phyloP scores from a whole-genome alignment of 495 filamentous ascomycete genomes.

The Podospora didyma region DNA sequence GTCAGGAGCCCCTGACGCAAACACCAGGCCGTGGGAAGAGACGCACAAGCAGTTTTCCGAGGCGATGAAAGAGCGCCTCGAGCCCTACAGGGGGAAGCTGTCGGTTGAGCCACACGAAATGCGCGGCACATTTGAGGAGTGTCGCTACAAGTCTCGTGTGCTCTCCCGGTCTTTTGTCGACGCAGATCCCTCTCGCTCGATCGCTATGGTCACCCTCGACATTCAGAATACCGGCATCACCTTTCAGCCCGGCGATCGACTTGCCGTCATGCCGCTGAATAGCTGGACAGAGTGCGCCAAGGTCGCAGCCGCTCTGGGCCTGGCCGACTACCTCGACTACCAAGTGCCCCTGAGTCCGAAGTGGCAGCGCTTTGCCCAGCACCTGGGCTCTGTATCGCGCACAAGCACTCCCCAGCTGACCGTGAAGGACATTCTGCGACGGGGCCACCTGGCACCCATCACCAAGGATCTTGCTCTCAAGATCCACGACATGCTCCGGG shows the following conservation, averaged over 20 bases:
- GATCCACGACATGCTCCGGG: constrained; percentile 37
- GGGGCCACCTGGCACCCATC: constrained; percentile 44
- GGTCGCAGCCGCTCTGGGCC: constrained; percentile 41
- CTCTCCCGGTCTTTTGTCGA: constrained; percentile 40
- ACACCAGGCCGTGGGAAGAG: constrained; percentile 45
- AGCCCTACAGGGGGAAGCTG: constrained; percentile 39
- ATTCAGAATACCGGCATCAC: constrained; percentile 45
- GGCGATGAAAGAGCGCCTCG: constrained; percentile 50
- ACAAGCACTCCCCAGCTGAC: constrained; percentile 27
- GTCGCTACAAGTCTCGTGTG: constrained; percentile 41
- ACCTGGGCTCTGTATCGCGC: constrained; percentile 38
- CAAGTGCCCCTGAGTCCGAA: constrained; percentile 26
- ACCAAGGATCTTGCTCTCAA: constrained; percentile 46
- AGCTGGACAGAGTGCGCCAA: constrained; percentile 46
- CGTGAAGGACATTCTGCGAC: constrained; percentile 45
- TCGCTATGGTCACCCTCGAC: constrained; percentile 43
- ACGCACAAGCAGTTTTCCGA: constrained; percentile 48
- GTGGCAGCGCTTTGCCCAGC: constrained; percentile 43
- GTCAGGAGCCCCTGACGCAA: constrained; percentile 36
- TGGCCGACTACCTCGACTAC: constrained; percentile 36
- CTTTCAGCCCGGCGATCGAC: constrained; percentile 45
- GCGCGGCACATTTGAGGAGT: constrained; percentile 50
- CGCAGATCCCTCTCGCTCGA: constrained; percentile 37
- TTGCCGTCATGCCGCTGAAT: constrained; percentile 49
- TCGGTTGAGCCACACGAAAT: constrained; percentile 45